Evolutionary conservation across 768 basidiomycete species (phyloP).

Genomic region (Agrocybe chaxingu): DNA sequence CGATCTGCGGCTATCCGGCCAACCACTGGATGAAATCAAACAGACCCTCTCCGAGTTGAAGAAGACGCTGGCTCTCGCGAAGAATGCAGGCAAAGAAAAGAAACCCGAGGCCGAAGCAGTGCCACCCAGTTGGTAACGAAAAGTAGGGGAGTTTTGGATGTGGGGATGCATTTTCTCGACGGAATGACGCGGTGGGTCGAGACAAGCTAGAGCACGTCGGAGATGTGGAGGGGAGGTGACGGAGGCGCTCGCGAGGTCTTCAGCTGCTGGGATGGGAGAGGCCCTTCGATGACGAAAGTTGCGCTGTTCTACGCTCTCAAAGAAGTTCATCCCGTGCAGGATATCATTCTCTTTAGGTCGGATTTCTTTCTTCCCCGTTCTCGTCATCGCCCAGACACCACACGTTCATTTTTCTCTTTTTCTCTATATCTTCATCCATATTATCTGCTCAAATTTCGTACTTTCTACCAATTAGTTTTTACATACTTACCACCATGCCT

Average conservation of each 20-base stretch:
- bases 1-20: constrained; percentile 52
- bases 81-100: constrained; percentile 38
- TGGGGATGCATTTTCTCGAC: too few relatives aligned
- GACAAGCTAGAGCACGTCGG: too few relatives aligned
- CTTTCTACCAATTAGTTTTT: neutral
- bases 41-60: constrained; percentile 72
- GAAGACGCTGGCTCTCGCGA: constrained; percentile 45
- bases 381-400: neutral
- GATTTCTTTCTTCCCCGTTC: neutral
- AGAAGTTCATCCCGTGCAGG: neutral
- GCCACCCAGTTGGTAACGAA: neutral
- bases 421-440: neutral
- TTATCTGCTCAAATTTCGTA: constrained; percentile 1
- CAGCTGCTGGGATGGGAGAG: too few relatives aligned
- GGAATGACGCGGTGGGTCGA: too few relatives aligned
- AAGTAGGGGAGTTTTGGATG: neutral
- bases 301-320: neutral
- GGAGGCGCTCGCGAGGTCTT: too few relatives aligned
- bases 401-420: constrained; percentile 1
- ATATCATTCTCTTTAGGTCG: constrained; percentile 1
- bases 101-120: constrained; percentile 11
- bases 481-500: neutral
- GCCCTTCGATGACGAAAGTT: neutral
- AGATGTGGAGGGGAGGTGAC: too few relatives aligned
- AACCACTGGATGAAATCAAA: constrained; percentile 63